Conservation (phyloP, 1,284 basidiomycete species). For the Mycocalia duriaeana region DNA sequence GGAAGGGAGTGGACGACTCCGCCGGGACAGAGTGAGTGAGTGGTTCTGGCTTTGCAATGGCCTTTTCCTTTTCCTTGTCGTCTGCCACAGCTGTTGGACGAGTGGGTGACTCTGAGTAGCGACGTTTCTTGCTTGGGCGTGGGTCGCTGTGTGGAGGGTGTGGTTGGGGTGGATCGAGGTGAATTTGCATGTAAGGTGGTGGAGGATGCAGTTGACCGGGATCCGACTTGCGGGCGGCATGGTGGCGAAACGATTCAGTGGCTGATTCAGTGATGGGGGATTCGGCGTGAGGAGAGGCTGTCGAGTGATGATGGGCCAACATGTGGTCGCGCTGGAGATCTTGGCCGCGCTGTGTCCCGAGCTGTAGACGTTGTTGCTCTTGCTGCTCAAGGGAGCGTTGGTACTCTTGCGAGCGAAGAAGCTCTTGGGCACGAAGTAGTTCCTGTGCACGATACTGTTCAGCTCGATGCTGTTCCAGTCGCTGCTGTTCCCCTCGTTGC, state of each 20-base stretch:
- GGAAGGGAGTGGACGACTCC: conserved; percentile 5
- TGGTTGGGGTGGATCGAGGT: conserved; percentile 10
- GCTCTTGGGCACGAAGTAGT: conserved; percentile 6
- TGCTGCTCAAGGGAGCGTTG: no score
- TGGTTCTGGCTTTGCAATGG: conserved; percentile 24
- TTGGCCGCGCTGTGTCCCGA: conserved; percentile 7
- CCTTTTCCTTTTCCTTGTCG: conserved; percentile 19
- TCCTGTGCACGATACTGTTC: conserved; percentile 11
- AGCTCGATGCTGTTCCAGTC: conserved; percentile 10
- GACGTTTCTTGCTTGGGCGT: conserved; percentile 34
- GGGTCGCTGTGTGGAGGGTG: conserved; percentile 18
- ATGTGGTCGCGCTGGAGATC: conserved; percentile 15
- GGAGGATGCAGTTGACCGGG: no score
- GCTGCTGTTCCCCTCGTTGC: conserved; percentile 8
- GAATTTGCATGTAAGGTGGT: no score
- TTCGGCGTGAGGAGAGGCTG: no score
- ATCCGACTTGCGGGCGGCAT: no score
- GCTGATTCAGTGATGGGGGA: no score
- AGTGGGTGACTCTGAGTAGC: conserved; percentile 34
- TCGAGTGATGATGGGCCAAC: no score
- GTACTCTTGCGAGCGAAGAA: conserved; percentile 7
- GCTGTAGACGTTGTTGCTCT: conserved; percentile 8
- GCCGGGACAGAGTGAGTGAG: conserved; percentile 15
- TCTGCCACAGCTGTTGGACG: conserved; percentile 17
- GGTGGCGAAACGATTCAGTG: no score